A percentile compares a stretch with the other conserved stretches of the same genome.
Evolutionary conservation across 169 alveolate species (phyloP).

Genomic region (Plasmodium gaboni): DNA sequence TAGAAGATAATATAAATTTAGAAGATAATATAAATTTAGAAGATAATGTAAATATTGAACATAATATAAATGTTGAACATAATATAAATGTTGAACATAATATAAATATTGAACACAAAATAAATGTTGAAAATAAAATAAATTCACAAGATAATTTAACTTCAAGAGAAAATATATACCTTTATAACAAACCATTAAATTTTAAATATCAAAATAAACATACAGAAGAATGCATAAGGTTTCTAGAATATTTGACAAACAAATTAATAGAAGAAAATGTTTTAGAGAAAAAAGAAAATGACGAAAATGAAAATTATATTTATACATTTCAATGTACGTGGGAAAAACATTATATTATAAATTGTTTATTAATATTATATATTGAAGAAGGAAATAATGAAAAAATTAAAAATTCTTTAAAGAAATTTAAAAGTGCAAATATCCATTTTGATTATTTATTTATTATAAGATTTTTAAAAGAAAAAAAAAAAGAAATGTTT

Average conservation of each 20-base stretch:
- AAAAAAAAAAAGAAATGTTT: slow-evolving; percentile 71
- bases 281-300: slow-evolving; percentile 47
- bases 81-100: not conserved
- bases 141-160: too few species aligned
- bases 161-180: too few species aligned
- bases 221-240: slow-evolving; percentile 57
- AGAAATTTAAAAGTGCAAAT: slow-evolving; percentile 54
- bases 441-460: slow-evolving; percentile 71
- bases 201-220: slow-evolving; percentile 4
- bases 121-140: not conserved
- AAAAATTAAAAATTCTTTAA: slow-evolving; percentile 40
- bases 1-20: not conserved
- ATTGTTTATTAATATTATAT: slow-evolving; percentile 65
- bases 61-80: not conserved
- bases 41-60: too few species aligned
- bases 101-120: not conserved
- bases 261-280: slow-evolving; percentile 62
- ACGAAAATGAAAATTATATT: slow-evolving; percentile 58
- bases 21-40: not conserved
- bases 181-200: too few species aligned
- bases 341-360: slow-evolving; percentile 67
- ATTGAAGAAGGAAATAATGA: slow-evolving; percentile 69
- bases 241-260: slow-evolving; percentile 44
- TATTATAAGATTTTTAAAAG: slow-evolving; percentile 72
- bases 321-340: slow-evolving; percentile 76